Evolutionary conservation across 306 rosid genomes (phyloP), one percentile per base, ranked within the genome.

Genomic region (Citrullus mucosospermus): DNA sequence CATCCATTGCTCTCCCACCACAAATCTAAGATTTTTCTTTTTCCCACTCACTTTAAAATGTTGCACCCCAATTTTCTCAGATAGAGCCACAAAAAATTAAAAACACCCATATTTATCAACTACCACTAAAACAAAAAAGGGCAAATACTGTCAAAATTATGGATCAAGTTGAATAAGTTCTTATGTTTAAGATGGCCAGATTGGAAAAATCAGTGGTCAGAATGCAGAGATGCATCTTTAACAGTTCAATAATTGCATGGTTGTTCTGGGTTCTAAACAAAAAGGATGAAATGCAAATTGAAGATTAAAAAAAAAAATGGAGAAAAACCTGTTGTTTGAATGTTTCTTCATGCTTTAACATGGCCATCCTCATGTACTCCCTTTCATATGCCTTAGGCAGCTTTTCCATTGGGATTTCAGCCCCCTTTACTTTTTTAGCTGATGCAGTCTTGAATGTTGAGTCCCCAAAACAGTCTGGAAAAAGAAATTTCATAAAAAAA

Each of bases 271-370:
- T 12, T 43, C 34, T 6, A 43, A 41, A 25, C 54, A 53, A 68
- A 43, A 32, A 76, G 72, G 76, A 56, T 50, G 48, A 51, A 74
- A 32, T 66, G 28, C 0, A 9, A 77, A 50, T 16, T 72, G 41
- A 50, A 28, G 77, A 48, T 48, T 14, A 72, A 61, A 25, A 25
- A 25, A 25, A 25, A 25, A 46, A 46, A 57, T 73, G 38, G 77
- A 77, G 62, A 57, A 81, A 36, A 65, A 91, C 98, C 96, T 91
- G 98, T 72, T 93, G 85, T 85, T 85, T 91, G 85, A 93, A 93
- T 58, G 86, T 91, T 83, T 86, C 92, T 87, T 93, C 91, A 17
- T 93, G 97, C 80, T 87, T 89, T 73, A 88, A 62, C 89, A 93
- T 91, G 81, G 92, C 92, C 86, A 89, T 85, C 83, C 84, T 89